Evolutionary conservation across 257 asterid species (phyloP), one percentile per base, ranked within the genome.

Genomic region (Solanum bulbocastanum): DNA sequence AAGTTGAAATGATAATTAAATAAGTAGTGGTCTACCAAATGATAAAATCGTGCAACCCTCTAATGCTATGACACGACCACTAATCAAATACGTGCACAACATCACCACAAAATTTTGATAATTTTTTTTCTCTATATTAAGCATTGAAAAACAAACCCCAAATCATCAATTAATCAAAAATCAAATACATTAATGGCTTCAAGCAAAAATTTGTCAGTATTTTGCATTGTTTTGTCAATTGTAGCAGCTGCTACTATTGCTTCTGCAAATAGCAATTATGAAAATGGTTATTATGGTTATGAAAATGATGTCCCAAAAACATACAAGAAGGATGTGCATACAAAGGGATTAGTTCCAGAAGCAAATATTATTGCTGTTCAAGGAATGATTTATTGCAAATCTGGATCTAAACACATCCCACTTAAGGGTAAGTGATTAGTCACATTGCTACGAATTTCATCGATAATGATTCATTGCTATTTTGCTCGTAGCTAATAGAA

Each of bases 381-480:
- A 69, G 95, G 95, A 25, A 35, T 92, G 46, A 85, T 94, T 83
- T 92, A 90, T 88, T 92, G 95, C 87, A 91, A 93, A 89, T 91
- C 93, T 39, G 90, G 91, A 60, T 35, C 88, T 39, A 86, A 92
- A 90, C 65, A 89, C 85, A 52, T 15, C 56, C 97, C 95, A 10
- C 90, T 93, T 11, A 91, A 91, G 92, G 97, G 97, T 94, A n/a
- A 52, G 6, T 30, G 37, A 68, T 3, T 13, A 35, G 8, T 72
- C 25, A 72, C 25, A 18, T 72, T 32, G 62, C 10, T 52, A 16
- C 4, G 10, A 1, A 52, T 16, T 52, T 52, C 4, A 0, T 16
- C 4, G 62, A 16, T 52, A 6, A 6, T n/a, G n/a, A n/a, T 52
- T 10, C 9, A 52, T 16, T 52, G n/a, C 0, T 52, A 18, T 6